Evolutionary conservation across 1,139 yeast species (phyloP).

Genomic region (Debaryomyces nepalensis): DNA sequence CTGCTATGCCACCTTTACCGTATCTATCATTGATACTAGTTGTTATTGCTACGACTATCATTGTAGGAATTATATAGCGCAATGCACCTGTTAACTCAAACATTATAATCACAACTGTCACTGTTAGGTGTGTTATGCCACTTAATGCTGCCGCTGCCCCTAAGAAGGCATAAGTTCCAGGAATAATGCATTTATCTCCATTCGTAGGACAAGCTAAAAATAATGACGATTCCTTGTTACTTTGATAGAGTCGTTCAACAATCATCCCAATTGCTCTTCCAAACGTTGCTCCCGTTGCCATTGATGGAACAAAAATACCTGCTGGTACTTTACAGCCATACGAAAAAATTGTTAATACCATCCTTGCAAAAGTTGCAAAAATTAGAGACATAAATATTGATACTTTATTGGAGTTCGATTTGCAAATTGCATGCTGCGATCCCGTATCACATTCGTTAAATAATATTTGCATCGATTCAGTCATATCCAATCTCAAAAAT

Average conservation of each 20-base stretch:
- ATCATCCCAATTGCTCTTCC: constrained; percentile 83
- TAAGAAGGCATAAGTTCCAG: constrained; percentile 94
- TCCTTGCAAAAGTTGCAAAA: constrained; percentile 75
- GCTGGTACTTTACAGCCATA: constrained; percentile 95
- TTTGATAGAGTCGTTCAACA: constrained; percentile 60
- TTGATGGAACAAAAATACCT: constrained; percentile 94
- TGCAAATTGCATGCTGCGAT: constrained; percentile 51
- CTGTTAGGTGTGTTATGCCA: constrained; percentile 90
- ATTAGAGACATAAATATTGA: constrained; percentile 54
- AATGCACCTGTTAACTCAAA: constrained; percentile 95
- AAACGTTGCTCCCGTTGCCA: constrained; percentile 96
- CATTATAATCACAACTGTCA: constrained; percentile 93
- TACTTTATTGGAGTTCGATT: constrained; percentile 41
- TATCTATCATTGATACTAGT: constrained; percentile 73
- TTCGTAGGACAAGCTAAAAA: constrained; percentile 53
- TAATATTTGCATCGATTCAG: constrained; percentile 88
- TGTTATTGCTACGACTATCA: constrained; percentile 95
- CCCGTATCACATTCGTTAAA: constrained; percentile 80
- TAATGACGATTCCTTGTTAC: constrained; percentile 41
- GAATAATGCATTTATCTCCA: constrained; percentile 66
- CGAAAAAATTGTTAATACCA: constrained; percentile 74
- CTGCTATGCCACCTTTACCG: constrained; percentile 90
- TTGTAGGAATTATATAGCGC: constrained; percentile 86
- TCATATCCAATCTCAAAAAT: constrained; percentile 86
- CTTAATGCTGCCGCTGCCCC: constrained; percentile 97